phyloP scores from a whole-genome alignment of 176 grass and related monocot species.

The Juncus effusus region DNA sequence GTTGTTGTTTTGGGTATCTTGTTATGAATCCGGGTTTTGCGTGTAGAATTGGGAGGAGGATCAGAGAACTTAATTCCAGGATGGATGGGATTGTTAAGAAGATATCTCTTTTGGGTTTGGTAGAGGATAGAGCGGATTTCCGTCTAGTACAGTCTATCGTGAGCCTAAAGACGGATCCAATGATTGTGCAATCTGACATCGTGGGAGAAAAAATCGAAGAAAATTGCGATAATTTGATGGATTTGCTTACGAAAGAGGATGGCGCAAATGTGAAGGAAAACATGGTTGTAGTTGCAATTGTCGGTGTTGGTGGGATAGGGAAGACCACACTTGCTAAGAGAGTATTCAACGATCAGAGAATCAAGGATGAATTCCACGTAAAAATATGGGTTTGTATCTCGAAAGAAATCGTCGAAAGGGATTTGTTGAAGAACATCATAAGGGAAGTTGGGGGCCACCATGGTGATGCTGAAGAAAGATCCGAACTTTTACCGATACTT shows the following conservation, averaged over 20 bases:
- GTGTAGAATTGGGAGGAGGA: constrained; percentile 24
- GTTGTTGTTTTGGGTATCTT: constrained; percentile 1
- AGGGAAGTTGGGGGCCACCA: neutral
- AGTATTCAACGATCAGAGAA: constrained; percentile 27
- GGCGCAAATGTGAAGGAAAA: neutral
- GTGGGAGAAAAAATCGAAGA: constrained; percentile 24
- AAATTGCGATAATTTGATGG: constrained; percentile 12
- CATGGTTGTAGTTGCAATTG: constrained; percentile 12
- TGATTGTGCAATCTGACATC: constrained; percentile 18
- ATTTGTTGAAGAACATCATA: constrained; percentile 28
- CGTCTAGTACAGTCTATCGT: neutral
- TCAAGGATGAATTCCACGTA: constrained; percentile 21
- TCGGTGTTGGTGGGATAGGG: constrained; percentile 32
- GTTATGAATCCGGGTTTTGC: neutral
- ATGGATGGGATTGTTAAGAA: constrained; percentile 14
- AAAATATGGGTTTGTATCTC: constrained; percentile 32
- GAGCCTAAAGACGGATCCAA: neutral
- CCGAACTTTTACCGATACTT: constrained; percentile 15
- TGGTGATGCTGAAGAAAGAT: neutral
- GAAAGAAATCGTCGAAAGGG: neutral
- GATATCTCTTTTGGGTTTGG: constrained; percentile 19
- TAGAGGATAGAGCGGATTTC: constrained; percentile 8
- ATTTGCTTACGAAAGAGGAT: constrained; percentile 28
- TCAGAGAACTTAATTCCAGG: constrained; percentile 11
- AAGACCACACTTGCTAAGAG: constrained; percentile 41